Evolutionary conservation across 192 early-diverging fungal species (phyloP).

Genomic region (Coemansia sp.): DNA sequence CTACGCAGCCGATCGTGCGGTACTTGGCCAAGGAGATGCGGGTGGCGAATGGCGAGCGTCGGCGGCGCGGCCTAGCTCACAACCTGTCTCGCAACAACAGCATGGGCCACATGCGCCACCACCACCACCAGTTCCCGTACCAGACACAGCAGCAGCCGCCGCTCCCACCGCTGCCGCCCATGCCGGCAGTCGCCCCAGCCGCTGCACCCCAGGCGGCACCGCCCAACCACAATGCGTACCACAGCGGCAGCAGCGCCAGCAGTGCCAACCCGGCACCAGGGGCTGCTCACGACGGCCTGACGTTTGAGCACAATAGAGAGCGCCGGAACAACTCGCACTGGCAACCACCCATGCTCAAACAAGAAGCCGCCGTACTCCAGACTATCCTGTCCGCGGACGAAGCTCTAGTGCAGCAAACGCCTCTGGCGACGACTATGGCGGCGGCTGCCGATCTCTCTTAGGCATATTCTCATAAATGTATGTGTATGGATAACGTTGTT

Average conservation of each 20-base stretch:
- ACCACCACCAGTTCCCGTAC: conserved; percentile 28
- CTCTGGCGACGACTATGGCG: not conserved
- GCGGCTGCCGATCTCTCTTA: not conserved
- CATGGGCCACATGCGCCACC: conserved; percentile 36
- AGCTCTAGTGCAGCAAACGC: not conserved
- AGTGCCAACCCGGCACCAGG: not conserved
- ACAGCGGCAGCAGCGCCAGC: conserved; percentile 6
- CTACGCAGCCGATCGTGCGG: conserved; percentile 50
- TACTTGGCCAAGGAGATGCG: conserved; percentile 49
- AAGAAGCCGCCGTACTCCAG: not conserved
- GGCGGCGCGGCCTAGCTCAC: conserved; percentile 38
- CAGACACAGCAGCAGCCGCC: conserved; percentile 37
- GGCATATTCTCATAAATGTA: not conserved
- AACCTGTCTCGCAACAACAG: conserved; percentile 48
- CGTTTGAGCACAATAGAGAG: not conserved
- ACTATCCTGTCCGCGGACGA: not conserved
- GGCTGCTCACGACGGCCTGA: not conserved
- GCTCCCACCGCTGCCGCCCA: conserved; percentile 38
- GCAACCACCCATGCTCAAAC: conserved; percentile 9
- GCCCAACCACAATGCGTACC: not conserved
- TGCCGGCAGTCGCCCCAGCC: not conserved
- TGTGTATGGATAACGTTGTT: not conserved
- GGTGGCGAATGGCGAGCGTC: conserved; percentile 24
- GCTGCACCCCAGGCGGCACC: not conserved
- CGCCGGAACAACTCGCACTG: not conserved